Evolutionary conservation across 2,329 filamentous ascomycete genomes (phyloP).

Genomic region (Dothideomycetes sp.): DNA sequence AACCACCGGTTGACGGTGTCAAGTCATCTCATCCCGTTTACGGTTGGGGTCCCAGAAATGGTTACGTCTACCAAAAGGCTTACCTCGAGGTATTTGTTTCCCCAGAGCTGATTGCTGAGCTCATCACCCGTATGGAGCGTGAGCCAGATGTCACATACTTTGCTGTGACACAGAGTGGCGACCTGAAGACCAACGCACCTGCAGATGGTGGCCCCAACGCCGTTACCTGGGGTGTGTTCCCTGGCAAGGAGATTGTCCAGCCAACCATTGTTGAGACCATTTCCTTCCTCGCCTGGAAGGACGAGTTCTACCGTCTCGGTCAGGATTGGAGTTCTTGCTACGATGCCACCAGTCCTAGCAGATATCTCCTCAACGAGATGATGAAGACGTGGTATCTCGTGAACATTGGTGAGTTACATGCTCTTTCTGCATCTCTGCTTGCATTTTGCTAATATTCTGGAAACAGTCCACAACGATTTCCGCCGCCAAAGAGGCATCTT

Average conservation of each 20-base stretch:
- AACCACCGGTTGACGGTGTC: conserved; percentile 84
- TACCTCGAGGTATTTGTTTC: conserved; percentile 88
- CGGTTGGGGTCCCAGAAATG: conserved; percentile 90
- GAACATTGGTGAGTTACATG: conserved; percentile 69
- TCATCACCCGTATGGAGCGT: conserved; percentile 66
- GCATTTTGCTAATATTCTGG: conserved; percentile 36
- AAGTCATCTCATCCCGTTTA: conserved; percentile 79
- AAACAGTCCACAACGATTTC: conserved; percentile 99
- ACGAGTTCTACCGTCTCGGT: conserved; percentile 89
- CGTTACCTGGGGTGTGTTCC: conserved; percentile 99
- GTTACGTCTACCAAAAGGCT: conserved; percentile 97
- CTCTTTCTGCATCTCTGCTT: not conserved
- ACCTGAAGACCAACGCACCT: conserved; percentile 73
- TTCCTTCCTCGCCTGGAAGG: conserved; percentile 96
- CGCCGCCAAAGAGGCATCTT: conserved; percentile 74
- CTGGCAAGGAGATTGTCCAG: conserved; percentile 98
- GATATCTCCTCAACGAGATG: conserved; percentile 66
- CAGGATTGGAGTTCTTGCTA: conserved; percentile 93
- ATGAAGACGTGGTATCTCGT: conserved; percentile 90
- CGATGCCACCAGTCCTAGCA: conserved; percentile 61
- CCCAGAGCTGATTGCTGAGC: conserved; percentile 63
- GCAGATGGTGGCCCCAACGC: conserved; percentile 78
- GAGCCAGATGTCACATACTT: conserved; percentile 87
- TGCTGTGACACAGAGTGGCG: conserved; percentile 73
- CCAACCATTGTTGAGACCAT: conserved; percentile 98